Percentiles rank a stretch among this genome's conserved stretches.
phyloP scores from a whole-genome alignment of 306 rosid genomes.

The Quillaja saponaria region DNA sequence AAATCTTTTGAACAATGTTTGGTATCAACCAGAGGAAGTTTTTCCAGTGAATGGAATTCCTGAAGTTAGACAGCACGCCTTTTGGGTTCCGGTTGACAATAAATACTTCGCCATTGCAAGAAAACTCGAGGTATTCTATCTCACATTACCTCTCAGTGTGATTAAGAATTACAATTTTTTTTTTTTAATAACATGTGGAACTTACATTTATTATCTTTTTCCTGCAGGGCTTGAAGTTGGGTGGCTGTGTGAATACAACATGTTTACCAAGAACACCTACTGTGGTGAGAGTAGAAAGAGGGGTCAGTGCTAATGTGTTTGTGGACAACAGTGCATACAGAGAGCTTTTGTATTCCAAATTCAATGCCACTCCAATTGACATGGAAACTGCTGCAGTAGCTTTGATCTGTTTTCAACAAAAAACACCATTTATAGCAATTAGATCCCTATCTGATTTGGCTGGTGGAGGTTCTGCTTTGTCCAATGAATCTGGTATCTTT shows the following conservation, averaged over 20 bases:
- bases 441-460: conserved; percentile 75
- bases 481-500: conserved; percentile 56
- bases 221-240: conserved; percentile 43
- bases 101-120: conserved; percentile 41
- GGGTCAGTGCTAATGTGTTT: conserved; percentile 58
- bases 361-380: conserved; percentile 56
- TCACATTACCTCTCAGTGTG: not conserved
- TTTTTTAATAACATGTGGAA: not conserved
- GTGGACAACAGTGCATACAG: conserved; percentile 67
- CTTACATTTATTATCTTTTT: not conserved
- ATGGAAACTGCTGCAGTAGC: conserved; percentile 83
- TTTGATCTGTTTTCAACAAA: conserved; percentile 53
- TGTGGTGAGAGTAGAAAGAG: conserved; percentile 56
- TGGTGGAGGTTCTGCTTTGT: conserved; percentile 65
- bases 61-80: conserved; percentile 56
- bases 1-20: conserved; percentile 60
- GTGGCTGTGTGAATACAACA: conserved; percentile 53
- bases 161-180: not conserved
- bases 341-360: conserved; percentile 51
- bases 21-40: conserved; percentile 77
- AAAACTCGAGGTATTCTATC: conserved; percentile 50
- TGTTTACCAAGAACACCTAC: conserved; percentile 59
- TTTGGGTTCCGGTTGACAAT: conserved; percentile 64
- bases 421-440: conserved; percentile 54
- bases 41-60: conserved; percentile 62